phyloP scores from a whole-genome alignment of 306 rosid genomes.

The Mimosa pudica region DNA sequence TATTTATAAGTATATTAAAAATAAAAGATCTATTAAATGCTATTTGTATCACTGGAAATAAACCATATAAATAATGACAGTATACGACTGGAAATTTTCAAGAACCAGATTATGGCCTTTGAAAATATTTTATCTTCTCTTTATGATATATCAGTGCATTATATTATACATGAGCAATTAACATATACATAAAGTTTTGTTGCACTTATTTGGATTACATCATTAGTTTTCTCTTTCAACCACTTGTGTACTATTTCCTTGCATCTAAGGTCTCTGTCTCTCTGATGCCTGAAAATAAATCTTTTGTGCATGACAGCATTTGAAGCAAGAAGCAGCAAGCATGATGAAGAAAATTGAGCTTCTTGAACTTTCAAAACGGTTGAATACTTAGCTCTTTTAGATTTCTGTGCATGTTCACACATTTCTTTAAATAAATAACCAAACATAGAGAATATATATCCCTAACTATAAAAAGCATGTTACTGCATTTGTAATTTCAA shows the following conservation, averaged over 20 bases:
- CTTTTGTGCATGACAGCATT: constrained; percentile 17
- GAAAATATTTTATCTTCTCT: not conserved
- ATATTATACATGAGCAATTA: not conserved
- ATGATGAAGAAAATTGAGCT: constrained; percentile 77
- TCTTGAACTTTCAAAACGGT: constrained; percentile 87
- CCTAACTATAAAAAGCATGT: not conserved
- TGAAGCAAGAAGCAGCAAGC: constrained; percentile 69
- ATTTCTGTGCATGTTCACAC: not conserved
- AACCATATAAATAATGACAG: not conserved
- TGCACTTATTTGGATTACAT: not conserved
- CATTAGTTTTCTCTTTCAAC: not conserved
- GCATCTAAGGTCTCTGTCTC: not conserved
- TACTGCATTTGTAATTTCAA: not conserved
- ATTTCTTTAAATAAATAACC: not conserved
- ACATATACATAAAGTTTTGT: not conserved
- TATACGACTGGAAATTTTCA: not conserved
- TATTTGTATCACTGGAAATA: not conserved
- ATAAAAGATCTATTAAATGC: not conserved
- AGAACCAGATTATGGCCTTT: not conserved
- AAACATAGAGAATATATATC: not conserved
- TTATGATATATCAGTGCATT: not conserved
- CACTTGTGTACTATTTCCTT: not conserved
- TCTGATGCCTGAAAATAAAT: not conserved
- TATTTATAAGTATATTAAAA: not conserved
- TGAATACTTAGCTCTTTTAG: constrained; percentile 18